phyloP scores from a whole-genome alignment of 2,329 filamentous ascomycete genomes.

The Paraphoma sp. region DNA sequence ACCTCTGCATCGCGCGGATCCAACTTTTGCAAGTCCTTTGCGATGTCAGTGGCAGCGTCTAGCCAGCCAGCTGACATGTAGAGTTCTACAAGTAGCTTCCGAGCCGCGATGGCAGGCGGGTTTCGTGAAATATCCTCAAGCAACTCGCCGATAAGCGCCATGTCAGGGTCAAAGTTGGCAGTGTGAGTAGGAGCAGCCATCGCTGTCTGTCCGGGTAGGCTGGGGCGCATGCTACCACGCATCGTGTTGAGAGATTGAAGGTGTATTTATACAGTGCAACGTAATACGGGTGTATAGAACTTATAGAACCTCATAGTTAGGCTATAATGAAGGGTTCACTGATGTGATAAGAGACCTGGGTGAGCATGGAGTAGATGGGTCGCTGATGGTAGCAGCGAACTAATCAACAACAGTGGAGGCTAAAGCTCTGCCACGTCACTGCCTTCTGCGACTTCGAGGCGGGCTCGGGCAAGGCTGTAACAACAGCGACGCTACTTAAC shows the following conservation, averaged over 20 bases:
- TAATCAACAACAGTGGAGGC: no score
- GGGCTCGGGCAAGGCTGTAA: not conserved
- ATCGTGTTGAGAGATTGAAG: not conserved
- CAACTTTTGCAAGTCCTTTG: conserved; percentile 31
- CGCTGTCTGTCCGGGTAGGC: not conserved
- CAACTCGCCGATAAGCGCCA: conserved; percentile 39
- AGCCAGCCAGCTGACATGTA: conserved; percentile 43
- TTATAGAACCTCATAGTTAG: not conserved
- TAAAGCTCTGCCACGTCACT: no score
- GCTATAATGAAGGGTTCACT: not conserved
- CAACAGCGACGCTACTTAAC: not conserved
- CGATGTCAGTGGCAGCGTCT: conserved; percentile 39
- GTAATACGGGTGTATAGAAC: not conserved
- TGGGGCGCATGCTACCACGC: not conserved
- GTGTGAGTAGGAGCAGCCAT: conserved; percentile 10
- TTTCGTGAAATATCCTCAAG: conserved; percentile 39
- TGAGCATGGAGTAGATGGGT: no score
- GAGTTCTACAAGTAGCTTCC: conserved; percentile 41
- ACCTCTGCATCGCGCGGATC: conserved; percentile 34
- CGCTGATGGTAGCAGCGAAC: no score
- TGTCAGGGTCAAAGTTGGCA: conserved; percentile 35
- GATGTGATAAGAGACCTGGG: not conserved
- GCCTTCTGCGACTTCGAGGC: no score
- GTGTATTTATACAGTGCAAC: not conserved
- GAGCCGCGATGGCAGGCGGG: conserved; percentile 34